Evolutionary conservation across 352 stramenopile genomes (phyloP).

Genomic region (Pythium phragmiticola): DNA sequence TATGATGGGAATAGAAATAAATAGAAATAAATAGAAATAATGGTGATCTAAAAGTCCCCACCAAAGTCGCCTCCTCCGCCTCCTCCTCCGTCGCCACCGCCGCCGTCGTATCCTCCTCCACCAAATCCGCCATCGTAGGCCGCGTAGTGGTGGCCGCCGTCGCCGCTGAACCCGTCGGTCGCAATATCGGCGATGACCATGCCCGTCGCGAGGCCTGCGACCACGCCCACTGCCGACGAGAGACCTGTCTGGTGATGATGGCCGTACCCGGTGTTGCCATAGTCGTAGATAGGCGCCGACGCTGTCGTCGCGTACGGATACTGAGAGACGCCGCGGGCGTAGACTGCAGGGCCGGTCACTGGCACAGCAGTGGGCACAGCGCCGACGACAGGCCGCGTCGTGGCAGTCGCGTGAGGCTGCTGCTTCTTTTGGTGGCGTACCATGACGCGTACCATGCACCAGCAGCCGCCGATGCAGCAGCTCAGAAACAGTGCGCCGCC

Average conservation of each 20-base stretch:
- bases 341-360: neutral
- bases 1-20: no score
- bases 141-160: neutral
- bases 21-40: neutral
- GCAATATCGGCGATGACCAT: constrained; percentile 16
- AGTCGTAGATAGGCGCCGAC: constrained; percentile 20
- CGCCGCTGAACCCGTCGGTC: constrained; percentile 10
- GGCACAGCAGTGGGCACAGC: neutral
- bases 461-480: neutral
- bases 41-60: constrained; percentile 6
- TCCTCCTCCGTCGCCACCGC: neutral
- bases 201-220: constrained; percentile 10
- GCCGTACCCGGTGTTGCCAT: constrained; percentile 10
- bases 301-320: constrained; percentile 12
- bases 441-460: constrained; percentile 2
- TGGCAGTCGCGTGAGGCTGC: neutral
- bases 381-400: neutral
- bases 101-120: constrained; percentile 8
- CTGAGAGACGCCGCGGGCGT: neutral
- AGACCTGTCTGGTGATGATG: constrained; percentile 3
- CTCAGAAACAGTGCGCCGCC: constrained; percentile 5
- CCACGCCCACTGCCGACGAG: constrained; percentile 1
- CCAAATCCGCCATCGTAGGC: constrained; percentile 4
- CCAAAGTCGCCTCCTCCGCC: constrained; percentile 17
- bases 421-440: constrained; percentile 1